Conservation (phyloP, 768 basidiomycete genomes). For the Melanogaster broomeanus region DNA sequence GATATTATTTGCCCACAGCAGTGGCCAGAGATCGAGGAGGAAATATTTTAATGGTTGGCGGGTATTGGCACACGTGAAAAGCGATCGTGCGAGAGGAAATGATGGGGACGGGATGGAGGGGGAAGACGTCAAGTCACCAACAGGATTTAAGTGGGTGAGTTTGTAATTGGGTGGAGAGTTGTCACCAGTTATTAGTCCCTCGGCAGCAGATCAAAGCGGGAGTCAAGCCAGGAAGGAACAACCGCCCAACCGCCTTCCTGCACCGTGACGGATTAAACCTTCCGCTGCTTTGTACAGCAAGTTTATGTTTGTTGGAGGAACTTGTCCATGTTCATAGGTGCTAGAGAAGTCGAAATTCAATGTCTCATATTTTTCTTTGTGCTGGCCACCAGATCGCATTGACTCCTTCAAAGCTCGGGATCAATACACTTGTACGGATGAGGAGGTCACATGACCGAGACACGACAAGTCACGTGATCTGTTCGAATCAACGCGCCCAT, state of each 20-base stretch:
- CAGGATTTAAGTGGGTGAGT: background rate
- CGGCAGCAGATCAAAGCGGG: background rate
- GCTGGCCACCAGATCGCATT: background rate
- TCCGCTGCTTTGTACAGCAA: background rate
- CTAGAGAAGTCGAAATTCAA: background rate
- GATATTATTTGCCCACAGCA: no score
- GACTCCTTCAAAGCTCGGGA: background rate
- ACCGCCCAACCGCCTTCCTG: background rate
- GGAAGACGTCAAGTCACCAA: background rate
- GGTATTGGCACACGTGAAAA: no score
- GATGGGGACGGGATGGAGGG: background rate
- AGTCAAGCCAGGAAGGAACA: background rate
- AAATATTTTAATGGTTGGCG: no score
- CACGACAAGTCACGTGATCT: conserved; percentile 21
- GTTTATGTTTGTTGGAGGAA: background rate
- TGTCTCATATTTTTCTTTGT: conserved; percentile 20
- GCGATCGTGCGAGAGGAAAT: no score
- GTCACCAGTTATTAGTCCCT: background rate
- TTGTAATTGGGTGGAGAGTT: background rate
- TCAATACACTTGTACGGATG: background rate
- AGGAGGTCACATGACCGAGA: conserved; percentile 14
- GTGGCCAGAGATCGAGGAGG: no score
- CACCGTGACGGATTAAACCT: background rate
- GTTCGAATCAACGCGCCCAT: conserved; percentile 2
- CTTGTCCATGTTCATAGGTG: background rate